These are phyloP conservation scores for Ehretia macrophylla DNA, from an alignment of 257 asterid genomes.

Conservation along the genomic window DNA sequence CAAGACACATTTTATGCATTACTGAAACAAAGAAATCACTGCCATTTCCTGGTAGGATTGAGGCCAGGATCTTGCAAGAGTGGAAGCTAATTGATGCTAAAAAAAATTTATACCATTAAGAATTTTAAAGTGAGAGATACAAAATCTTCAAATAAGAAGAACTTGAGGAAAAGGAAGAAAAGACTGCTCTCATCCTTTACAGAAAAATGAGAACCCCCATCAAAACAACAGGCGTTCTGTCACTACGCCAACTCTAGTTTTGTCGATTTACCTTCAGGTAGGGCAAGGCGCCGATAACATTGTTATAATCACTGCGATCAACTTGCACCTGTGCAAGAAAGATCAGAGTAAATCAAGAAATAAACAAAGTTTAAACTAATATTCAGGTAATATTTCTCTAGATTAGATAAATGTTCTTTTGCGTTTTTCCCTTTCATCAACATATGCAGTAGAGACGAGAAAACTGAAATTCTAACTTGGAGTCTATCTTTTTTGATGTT, in stretches of 20 bases:
- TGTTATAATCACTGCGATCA: slow-evolving; percentile 83
- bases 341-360: not conserved
- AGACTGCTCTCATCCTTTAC: slow-evolving; percentile 13
- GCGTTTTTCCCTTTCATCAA: no score
- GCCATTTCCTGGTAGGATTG: not conserved
- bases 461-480: no score
- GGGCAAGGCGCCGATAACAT: slow-evolving; percentile 92
- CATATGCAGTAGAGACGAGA: no score
- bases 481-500: no score
- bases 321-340: slow-evolving; percentile 60
- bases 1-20: no score
- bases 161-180: not conserved
- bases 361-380: not conserved
- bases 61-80: not conserved
- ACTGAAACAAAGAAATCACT: not conserved
- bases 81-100: not conserved
- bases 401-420: no score
- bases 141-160: no score
- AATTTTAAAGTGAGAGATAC: not conserved
- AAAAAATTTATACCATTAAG: not conserved
- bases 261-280: slow-evolving; percentile 79
- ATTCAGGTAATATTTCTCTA: not conserved
- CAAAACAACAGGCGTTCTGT: slow-evolving; percentile 4
- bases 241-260: slow-evolving; percentile 27
- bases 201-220: slow-evolving; percentile 1